Evolutionary conservation across 1,284 basidiomycete species (phyloP).

Genomic region (Cutaneotrichosporon sp.): DNA sequence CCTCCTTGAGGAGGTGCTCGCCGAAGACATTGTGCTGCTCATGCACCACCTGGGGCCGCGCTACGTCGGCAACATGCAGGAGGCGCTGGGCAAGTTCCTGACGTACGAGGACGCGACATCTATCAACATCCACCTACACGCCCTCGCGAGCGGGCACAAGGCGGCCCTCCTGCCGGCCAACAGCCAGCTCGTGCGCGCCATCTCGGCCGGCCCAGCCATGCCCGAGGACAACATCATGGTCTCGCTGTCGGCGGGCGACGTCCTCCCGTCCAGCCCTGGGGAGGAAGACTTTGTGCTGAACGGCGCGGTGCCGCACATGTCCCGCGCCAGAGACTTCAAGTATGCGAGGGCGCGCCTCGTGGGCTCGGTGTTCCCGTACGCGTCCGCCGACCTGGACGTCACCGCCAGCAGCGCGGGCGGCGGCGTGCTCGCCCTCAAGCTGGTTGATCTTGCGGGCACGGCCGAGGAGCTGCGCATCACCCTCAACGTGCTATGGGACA

Average conservation of each 20-base stretch:
- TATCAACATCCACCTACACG: slow-evolving; percentile 51
- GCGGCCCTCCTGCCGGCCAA: slow-evolving; percentile 39
- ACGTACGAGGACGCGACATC: slow-evolving; percentile 54
- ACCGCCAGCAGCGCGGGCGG: slow-evolving; percentile 84
- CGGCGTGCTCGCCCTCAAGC: slow-evolving; percentile 68
- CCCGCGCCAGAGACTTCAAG: slow-evolving; percentile 35
- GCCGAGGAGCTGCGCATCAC: slow-evolving; percentile 71
- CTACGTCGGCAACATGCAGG: slow-evolving; percentile 52
- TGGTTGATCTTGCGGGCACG: slow-evolving; percentile 78
- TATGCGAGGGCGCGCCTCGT: slow-evolving; percentile 50
- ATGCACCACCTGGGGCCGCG: slow-evolving; percentile 52
- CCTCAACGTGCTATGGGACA: slow-evolving; percentile 71
- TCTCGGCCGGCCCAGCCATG: slow-evolving; percentile 46
- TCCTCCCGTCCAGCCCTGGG: slow-evolving; percentile 9
- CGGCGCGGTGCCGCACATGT: slow-evolving; percentile 42
- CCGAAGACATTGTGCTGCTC: slow-evolving; percentile 50
- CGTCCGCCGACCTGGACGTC: slow-evolving; percentile 68
- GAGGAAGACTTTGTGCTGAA: slow-evolving; percentile 34
- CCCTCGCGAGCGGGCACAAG: slow-evolving; percentile 41
- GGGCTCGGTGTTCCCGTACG: slow-evolving; percentile 66
- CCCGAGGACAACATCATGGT: slow-evolving; percentile 49
- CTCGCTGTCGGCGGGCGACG: slow-evolving; percentile 46
- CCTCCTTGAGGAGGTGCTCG: slow-evolving; percentile 47
- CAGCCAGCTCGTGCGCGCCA: slow-evolving; percentile 49
- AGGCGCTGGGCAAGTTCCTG: slow-evolving; percentile 51